Evolutionary conservation across 2,329 filamentous ascomycete species (phyloP).

Genomic region (Hortaea werneckii): DNA sequence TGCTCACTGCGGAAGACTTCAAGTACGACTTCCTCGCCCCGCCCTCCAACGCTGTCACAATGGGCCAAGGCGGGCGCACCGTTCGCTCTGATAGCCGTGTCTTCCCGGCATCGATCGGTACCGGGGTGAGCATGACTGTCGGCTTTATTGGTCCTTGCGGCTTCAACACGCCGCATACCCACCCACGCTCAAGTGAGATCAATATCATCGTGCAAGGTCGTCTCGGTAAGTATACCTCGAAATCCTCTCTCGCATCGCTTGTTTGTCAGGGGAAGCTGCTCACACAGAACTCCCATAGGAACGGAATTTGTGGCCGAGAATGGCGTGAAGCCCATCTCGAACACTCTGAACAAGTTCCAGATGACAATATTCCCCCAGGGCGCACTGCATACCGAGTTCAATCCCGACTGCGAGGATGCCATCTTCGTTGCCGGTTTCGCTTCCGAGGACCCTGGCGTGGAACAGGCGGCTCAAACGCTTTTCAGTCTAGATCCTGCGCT

Average conservation of each 20-base stretch:
- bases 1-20: conserved; percentile 35
- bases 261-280: too few species aligned
- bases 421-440: conserved; percentile 43
- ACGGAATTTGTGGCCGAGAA: conserved; percentile 42
- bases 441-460: conserved; percentile 43
- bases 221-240: conserved; percentile 44
- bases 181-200: too few species aligned
- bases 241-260: too few species aligned
- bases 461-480: conserved; percentile 41
- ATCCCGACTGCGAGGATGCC: conserved; percentile 43
- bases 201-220: too few species aligned
- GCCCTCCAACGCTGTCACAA: conserved; percentile 19
- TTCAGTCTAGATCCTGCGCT: conserved; percentile 31
- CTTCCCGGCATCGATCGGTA: too few species aligned
- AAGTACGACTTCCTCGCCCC: conserved; percentile 21
- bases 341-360: conserved; percentile 34
- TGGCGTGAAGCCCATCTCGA: conserved; percentile 24
- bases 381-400: conserved; percentile 46
- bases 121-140: too few species aligned
- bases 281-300: conserved; percentile 22
- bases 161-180: too few species aligned
- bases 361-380: conserved; percentile 48
- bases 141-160: too few species aligned
- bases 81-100: conserved; percentile 35
- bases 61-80: conserved; percentile 39